Evolutionary conservation across 2,329 filamentous ascomycete genomes (phyloP).

Genomic region (Aspergillus costaricaensis): DNA sequence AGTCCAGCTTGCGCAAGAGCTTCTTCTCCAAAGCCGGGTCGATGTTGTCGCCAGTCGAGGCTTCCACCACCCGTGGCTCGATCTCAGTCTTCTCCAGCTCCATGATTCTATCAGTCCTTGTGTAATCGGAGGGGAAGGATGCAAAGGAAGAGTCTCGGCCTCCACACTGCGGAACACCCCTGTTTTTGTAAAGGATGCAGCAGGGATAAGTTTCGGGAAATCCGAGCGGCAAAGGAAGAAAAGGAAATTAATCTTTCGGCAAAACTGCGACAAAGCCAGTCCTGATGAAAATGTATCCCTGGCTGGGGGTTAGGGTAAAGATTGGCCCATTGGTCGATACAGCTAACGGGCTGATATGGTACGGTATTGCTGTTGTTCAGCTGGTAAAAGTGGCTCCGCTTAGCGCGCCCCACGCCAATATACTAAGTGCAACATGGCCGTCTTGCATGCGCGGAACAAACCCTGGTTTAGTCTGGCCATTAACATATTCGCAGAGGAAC

Average conservation of each 20-base stretch:
- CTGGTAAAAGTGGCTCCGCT: too few relatives aligned
- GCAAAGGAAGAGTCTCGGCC: neutral
- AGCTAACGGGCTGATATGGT: too few relatives aligned
- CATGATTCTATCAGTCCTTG: neutral
- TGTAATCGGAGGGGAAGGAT: neutral
- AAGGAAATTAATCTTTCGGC: neutral
- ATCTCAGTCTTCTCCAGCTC: slow-evolving; percentile 7
- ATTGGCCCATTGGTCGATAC: too few relatives aligned
- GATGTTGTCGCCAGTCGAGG: neutral
- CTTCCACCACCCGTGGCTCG: slow-evolving; percentile 1
- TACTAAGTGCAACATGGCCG: too few relatives aligned
- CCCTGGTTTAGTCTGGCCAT: too few relatives aligned
- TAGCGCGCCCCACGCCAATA: too few relatives aligned
- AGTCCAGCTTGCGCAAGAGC: slow-evolving; percentile 47
- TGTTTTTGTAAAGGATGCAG: neutral
- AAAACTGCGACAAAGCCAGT: neutral
- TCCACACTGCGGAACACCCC: neutral
- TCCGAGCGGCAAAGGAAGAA: neutral
- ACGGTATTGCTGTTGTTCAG: too few relatives aligned
- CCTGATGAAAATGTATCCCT: neutral
- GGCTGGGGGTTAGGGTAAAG: neutral
- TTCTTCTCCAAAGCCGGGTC: slow-evolving; percentile 23
- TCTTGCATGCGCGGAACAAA: too few relatives aligned
- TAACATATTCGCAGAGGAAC: too few relatives aligned
- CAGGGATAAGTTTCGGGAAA: neutral